Percentiles rank a stretch among this genome's conserved stretches.
Conservation (phyloP, 495 filamentous ascomycete species). For the Lasiosphaeria ovina region DNA sequence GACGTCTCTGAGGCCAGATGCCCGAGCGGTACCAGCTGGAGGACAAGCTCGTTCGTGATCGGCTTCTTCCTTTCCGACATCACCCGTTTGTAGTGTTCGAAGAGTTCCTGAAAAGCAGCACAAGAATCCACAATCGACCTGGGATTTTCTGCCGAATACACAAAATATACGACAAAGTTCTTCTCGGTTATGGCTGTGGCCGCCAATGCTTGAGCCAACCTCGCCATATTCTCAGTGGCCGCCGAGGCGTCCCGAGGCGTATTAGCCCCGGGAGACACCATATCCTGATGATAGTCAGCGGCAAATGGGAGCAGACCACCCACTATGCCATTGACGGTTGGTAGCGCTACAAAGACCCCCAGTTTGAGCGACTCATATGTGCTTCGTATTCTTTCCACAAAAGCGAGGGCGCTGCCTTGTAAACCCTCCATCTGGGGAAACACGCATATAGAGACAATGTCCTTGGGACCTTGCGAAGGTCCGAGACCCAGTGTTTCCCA, state of each 20-base stretch:
- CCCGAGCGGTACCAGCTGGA: conserved; percentile 78
- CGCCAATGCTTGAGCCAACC: conserved; percentile 36
- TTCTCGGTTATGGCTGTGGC: conserved; percentile 34
- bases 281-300: conserved; percentile 37
- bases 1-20: conserved; percentile 65
- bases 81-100: conserved; percentile 62
- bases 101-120: conserved; percentile 71
- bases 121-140: conserved; percentile 72
- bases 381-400: conserved; percentile 68
- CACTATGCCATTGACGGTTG: conserved; percentile 48
- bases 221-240: conserved; percentile 29
- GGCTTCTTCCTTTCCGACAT: conserved; percentile 51
- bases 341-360: conserved; percentile 63
- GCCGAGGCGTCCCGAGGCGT: conserved; percentile 28
- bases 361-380: conserved; percentile 79
- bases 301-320: conserved; percentile 61
- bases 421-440: conserved; percentile 63
- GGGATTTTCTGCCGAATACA: conserved; percentile 69
- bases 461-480: conserved; percentile 74
- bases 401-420: conserved; percentile 58
- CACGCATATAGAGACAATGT: conserved; percentile 77
- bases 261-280: conserved; percentile 26
- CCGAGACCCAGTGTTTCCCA: conserved; percentile 89
- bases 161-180: conserved; percentile 82
- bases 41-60: conserved; percentile 64